phyloP scores from a whole-genome alignment of 2,329 filamentous ascomycete species.

The Aspergillus caelatus region DNA sequence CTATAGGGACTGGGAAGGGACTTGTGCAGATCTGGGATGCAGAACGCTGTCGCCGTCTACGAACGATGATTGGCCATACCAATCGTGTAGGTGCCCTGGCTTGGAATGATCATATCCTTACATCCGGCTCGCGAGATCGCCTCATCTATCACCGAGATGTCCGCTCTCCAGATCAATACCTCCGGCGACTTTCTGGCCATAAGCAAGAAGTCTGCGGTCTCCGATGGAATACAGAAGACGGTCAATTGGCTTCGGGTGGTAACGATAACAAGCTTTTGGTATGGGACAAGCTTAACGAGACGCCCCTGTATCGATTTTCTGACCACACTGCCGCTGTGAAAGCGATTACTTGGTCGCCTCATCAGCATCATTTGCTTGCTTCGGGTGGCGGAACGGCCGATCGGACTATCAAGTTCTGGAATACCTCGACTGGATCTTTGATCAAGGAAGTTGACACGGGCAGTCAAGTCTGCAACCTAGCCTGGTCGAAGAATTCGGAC shows the following conservation, averaged over 20 bases:
- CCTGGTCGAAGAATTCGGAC: conserved; percentile 96
- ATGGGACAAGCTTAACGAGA: conserved; percentile 94
- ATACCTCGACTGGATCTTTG: conserved; percentile 79
- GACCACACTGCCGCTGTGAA: conserved; percentile 97
- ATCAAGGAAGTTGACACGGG: conserved; percentile 93
- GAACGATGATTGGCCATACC: conserved; percentile 97
- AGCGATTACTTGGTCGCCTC: conserved; percentile 96
- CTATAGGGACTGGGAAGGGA: conserved; percentile 92
- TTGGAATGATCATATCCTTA: conserved; percentile 98
- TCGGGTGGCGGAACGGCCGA: conserved; percentile 96
- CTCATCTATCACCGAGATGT: conserved; percentile 96
- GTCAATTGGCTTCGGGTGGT: conserved; percentile 90
- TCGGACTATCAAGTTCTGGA: conserved; percentile 96
- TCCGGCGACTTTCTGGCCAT: conserved; percentile 85
- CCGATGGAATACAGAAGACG: conserved; percentile 95
- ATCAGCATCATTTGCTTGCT: conserved; percentile 90
- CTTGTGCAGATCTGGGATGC: conserved; percentile 98
- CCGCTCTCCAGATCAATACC: conserved; percentile 85
- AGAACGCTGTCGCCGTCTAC: conserved; percentile 76
- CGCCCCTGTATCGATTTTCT: conserved; percentile 89
- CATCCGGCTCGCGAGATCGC: conserved; percentile 90
- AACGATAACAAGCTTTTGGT: conserved; percentile 99
- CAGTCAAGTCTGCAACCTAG: conserved; percentile 97
- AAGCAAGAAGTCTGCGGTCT: conserved; percentile 98
- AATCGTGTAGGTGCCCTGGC: conserved; percentile 90